Evolutionary conservation across 2,329 filamentous ascomycete genomes (phyloP).

Genomic region (Alternaria alternata): DNA sequence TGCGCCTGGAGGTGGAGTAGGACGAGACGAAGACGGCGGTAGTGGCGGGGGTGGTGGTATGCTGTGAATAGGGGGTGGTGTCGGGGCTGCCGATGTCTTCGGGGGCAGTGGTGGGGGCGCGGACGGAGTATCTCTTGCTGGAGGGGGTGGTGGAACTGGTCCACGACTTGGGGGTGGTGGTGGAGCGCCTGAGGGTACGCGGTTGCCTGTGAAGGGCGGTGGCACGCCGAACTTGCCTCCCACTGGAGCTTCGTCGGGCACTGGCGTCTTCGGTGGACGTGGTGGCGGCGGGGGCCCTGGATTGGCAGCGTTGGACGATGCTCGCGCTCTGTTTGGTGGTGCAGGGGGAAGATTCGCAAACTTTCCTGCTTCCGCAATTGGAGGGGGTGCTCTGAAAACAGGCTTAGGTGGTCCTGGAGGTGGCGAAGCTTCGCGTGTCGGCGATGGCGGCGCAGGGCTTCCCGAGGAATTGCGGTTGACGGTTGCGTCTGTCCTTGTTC

Average conservation of each 20-base stretch:
- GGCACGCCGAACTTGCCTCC: slow-evolving; percentile 76
- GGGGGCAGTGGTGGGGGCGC: slow-evolving; percentile 51
- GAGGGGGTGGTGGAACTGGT: slow-evolving; percentile 67
- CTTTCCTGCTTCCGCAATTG: slow-evolving; percentile 88
- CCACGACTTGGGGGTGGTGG: slow-evolving; percentile 77
- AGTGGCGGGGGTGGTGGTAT: slow-evolving; percentile 37
- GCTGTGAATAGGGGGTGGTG: slow-evolving; percentile 68
- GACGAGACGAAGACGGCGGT: slow-evolving; percentile 39
- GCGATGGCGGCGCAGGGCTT: slow-evolving; percentile 66
- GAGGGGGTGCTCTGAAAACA: slow-evolving; percentile 84
- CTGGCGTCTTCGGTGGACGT: slow-evolving; percentile 59
- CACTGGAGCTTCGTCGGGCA: slow-evolving; percentile 66
- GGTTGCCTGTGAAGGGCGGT: slow-evolving; percentile 76
- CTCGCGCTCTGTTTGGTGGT: slow-evolving; percentile 58
- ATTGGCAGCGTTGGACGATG: slow-evolving; percentile 59
- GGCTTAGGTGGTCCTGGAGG: slow-evolving; percentile 66
- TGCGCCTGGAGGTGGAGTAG: slow-evolving; percentile 33
- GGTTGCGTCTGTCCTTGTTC: slow-evolving; percentile 53
- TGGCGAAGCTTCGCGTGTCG: slow-evolving; percentile 77
- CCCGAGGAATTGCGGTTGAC: slow-evolving; percentile 55
- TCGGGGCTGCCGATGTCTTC: slow-evolving; percentile 52
- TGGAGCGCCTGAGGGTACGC: slow-evolving; percentile 69
- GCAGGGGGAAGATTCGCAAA: slow-evolving; percentile 66
- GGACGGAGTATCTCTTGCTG: slow-evolving; percentile 52
- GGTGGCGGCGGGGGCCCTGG: slow-evolving; percentile 73